Base-by-base conservation (phyloP, 225 moss, liverwort and hornwort species). In the Lunularia cruciata region DNA sequence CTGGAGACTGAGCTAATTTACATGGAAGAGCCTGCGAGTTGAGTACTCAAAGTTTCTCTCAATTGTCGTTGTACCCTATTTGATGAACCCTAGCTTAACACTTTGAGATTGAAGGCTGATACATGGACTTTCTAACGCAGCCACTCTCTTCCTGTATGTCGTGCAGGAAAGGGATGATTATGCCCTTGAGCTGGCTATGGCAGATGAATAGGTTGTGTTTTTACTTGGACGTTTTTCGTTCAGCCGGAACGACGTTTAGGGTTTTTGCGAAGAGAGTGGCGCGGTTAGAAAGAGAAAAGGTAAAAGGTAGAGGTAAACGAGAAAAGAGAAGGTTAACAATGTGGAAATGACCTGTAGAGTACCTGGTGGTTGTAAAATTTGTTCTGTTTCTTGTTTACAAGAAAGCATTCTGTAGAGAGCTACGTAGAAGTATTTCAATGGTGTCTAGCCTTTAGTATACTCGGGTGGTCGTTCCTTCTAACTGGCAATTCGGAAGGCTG, bases 101-200 rank as follows among this genome's bases (percentile, higher is more conserved):
- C n/a, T n/a, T n/a, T n/a, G n/a, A n/a, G n/a, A n/a, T n/a, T n/a
- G n/a, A n/a, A n/a, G n/a, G n/a, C n/a, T n/a, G n/a, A n/a, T n/a
- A n/a, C n/a, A n/a, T n/a, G n/a, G n/a, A n/a, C n/a, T n/a, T n/a
- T n/a, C n/a, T n/a, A n/a, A n/a, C 8, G 3, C 35, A 19, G 12
- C 32, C 2, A n/a, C 14, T 20, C 9, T 20, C 10, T 37, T 11
- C 52, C 9, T 51, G n/a, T 23, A 2, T 49, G 47, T 31, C 37
- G 23, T 81, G 57, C 86, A 95, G 95, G 95, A 90, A 6, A 92
- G 92, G 47, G 95, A 95, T 48, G 88, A 92, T 62, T 95, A 65
- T 84, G 95, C 95, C 26, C 69, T 95, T 30, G 92, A 95, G 83
- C 79, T 92, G 61, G 95, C 95, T 26, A 88, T 95, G 73, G 92